phyloP scores from a whole-genome alignment of 805 yeast species.

The Cyberlindnera nakhonratchasimensis region DNA sequence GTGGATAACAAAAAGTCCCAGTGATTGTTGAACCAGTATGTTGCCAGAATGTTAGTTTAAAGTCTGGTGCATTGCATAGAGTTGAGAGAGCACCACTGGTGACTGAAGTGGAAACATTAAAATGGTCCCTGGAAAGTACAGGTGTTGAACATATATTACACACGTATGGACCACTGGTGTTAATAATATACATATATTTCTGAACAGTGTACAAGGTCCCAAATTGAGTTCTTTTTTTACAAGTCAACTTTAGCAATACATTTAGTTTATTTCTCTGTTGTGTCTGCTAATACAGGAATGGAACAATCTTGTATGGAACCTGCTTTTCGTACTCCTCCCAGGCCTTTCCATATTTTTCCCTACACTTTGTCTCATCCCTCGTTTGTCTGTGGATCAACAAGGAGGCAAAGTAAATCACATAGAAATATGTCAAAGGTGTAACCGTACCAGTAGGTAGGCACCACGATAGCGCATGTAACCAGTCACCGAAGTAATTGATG shows the following conservation, averaged over 20 bases:
- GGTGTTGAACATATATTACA: background rate
- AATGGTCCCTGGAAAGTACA: no score
- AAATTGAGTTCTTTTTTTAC: no score
- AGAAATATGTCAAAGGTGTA: slow-evolving; percentile 84
- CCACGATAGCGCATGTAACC: slow-evolving; percentile 90
- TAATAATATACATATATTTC: background rate
- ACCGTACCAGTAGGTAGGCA: slow-evolving; percentile 83
- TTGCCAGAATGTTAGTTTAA: no score
- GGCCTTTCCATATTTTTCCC: slow-evolving; percentile 75
- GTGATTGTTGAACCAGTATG: no score
- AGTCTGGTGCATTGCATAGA: no score
- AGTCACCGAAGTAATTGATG: slow-evolving; percentile 93
- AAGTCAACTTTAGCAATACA: no score
- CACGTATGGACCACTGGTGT: no score
- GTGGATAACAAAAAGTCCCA: slow-evolving; percentile 41
- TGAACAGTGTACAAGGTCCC: no score
- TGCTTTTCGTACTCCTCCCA: slow-evolving; percentile 79
- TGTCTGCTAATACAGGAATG: slow-evolving; percentile 62
- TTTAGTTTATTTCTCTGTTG: background rate
- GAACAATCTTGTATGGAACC: slow-evolving; percentile 90
- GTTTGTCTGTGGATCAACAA: slow-evolving; percentile 83
- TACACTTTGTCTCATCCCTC: slow-evolving; percentile 91
- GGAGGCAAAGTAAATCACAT: slow-evolving; percentile 75
- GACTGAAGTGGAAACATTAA: no score
- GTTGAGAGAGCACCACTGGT: no score